Percentiles rank a stretch among this genome's conserved stretches.
Conservation (phyloP, 2,329 filamentous ascomycete genomes). For the Colletotrichum sp. region DNA sequence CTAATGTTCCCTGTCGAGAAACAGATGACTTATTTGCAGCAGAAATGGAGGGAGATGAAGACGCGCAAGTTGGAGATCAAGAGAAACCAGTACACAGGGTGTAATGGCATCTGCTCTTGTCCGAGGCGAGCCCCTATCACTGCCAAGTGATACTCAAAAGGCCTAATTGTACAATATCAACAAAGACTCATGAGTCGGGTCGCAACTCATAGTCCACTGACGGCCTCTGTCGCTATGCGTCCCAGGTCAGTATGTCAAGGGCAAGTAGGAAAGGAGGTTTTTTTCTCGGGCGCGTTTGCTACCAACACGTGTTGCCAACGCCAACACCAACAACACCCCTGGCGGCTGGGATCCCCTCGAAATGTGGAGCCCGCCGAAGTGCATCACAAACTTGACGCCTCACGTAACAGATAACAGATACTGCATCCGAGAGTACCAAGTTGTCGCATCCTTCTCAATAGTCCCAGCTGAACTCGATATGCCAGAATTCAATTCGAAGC, state of each 20-base stretch:
- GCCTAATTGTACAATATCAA: background rate
- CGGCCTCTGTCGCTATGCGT: background rate
- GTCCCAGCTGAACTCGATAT: fast-evolving
- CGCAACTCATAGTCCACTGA: background rate
- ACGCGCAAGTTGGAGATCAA: background rate
- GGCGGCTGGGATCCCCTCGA: background rate
- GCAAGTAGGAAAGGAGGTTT: background rate
- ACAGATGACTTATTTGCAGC: fast-evolving
- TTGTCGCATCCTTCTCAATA: background rate
- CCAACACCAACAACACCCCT: background rate
- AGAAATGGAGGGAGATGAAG: background rate
- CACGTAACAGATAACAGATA: background rate
- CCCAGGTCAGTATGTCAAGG: background rate
- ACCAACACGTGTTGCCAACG: background rate
- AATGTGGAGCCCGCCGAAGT: background rate
- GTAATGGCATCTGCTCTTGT: background rate
- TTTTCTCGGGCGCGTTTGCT: background rate
- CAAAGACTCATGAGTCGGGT: background rate
- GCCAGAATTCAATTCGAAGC: background rate
- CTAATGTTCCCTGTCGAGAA: background rate
- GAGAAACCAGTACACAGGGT: background rate
- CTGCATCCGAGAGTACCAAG: background rate
- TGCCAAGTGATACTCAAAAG: background rate
- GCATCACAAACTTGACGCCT: background rate
- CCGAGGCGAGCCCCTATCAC: background rate